Conservation (phyloP, 139 green algal species). For the Edaphochlamys debaryana region DNA sequence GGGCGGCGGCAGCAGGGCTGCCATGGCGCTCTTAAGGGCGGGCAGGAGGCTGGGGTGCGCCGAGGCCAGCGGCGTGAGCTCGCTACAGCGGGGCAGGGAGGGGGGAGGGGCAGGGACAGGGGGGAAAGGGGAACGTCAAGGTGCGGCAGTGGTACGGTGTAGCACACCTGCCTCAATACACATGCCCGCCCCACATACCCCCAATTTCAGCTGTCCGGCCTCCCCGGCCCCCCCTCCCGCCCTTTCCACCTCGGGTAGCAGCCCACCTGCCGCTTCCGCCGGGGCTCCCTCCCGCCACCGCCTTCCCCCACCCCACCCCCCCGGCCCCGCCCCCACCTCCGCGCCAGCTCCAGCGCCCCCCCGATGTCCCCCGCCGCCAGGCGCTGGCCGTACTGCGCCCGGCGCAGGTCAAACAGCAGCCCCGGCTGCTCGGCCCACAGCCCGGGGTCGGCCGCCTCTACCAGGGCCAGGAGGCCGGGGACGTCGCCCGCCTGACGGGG, state of each 20-base stretch:
- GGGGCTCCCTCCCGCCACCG: no score
- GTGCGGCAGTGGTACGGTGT: no score
- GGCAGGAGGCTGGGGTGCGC: conserved; percentile 35
- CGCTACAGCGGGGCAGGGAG: no score
- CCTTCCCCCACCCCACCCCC: background rate
- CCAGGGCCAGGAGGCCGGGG: conserved; percentile 31
- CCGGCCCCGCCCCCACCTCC: conserved; percentile 4
- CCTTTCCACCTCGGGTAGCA: no score
- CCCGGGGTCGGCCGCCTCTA: background rate
- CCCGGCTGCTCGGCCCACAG: conserved; percentile 27
- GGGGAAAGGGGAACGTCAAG: no score
- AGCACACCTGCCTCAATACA: no score
- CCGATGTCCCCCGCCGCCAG: conserved; percentile 7
- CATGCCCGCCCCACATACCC: no score
- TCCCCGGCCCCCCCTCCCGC: no score
- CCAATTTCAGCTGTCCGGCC: no score
- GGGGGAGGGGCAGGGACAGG: no score
- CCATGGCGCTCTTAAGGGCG: conserved; percentile 40
- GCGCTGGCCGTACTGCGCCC: conserved; percentile 21
- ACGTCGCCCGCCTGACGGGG: conserved; percentile 36
- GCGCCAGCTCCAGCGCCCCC: conserved; percentile 39
- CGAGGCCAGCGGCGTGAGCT: conserved; percentile 31
- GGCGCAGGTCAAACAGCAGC: conserved; percentile 44
- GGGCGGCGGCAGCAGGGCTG: conserved; percentile 31
- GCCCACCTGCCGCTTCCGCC: no score